Evolutionary conservation across 441 rosid genomes (phyloP), one percentile per base, ranked within the genome.

Genomic region (Adansonia gregorii): DNA sequence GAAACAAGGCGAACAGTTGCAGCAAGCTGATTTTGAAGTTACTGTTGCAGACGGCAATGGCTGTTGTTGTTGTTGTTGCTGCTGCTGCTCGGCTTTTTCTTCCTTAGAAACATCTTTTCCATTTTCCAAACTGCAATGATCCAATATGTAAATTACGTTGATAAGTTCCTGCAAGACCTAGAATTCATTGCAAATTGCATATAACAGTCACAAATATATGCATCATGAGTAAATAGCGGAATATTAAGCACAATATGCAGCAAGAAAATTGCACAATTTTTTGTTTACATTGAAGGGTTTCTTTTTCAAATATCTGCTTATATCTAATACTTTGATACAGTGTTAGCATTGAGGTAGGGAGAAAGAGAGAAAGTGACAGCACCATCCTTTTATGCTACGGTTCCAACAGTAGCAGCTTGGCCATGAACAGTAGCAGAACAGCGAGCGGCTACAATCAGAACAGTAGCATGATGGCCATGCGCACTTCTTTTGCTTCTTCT

Each of bases 381-480:
- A 79, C 56, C 73, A 83, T 77, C 60, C 72, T 67, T 79, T 75
- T 51, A 27, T 48, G 54, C 80, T 72, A 74, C 88, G 76, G 68
- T 85, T 83, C 85, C 87, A 81, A 79, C 84, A 84, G 45, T 83
- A 82, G 75, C 82, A 82, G 66, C 35, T 31, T 31, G 35, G 35
- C 35, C 35, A 31, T 31, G 35, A 31, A 31, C 35, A 31, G 35
- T 31, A 31, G 35, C 35, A 31, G 35, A 31, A 31, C 35, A 76
- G 76, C 67, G 82, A 78, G 6, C 72, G 39, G 77, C 84, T 80
- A 78, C 78, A 78, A 51, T 68, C 79, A 59, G 75, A 83, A 84
- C 84, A 76, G 84, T 78, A 85, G 83, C 87, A 85, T 14, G 86
- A 84, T 46, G 85, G 75, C 83, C 88, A 82, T 78, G 83, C 83